Conservation (phyloP, 2,329 filamentous ascomycete species). For the Phaeosphaeriaceae sp. region DNA sequence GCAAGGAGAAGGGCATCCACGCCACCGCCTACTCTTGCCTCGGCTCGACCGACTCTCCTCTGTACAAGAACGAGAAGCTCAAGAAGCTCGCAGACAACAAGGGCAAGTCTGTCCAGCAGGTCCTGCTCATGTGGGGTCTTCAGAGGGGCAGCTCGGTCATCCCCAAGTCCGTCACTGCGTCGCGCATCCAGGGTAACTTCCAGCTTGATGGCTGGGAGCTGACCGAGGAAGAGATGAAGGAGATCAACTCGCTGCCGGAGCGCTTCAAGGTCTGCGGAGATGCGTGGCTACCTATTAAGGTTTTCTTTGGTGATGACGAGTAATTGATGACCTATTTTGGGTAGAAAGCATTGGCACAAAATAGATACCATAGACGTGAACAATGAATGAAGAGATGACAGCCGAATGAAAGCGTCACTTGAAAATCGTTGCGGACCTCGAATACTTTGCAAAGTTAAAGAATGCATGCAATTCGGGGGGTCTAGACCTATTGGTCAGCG, state of each 20-base stretch:
- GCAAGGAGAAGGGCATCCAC: constrained; percentile 76
- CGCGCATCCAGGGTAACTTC: constrained; percentile 78
- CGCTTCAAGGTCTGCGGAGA: constrained; percentile 79
- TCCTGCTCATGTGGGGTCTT: constrained; percentile 80
- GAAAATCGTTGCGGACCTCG: neutral
- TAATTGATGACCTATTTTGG: constrained; percentile 44
- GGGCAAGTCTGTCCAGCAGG: constrained; percentile 75
- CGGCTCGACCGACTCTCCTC: constrained; percentile 72
- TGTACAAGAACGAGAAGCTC: constrained; percentile 71
- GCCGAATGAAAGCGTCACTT: neutral
- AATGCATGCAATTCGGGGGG: too few relatives aligned
- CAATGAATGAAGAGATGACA: neutral
- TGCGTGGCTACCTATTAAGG: constrained; percentile 74
- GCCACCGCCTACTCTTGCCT: constrained; percentile 77
- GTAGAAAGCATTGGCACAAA: neutral
- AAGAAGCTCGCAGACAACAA: constrained; percentile 68
- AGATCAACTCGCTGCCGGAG: constrained; percentile 71
- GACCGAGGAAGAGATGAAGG: constrained; percentile 73
- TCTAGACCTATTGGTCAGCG: neutral
- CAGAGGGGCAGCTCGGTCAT: constrained; percentile 84
- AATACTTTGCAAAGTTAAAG: too few relatives aligned
- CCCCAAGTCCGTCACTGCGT: constrained; percentile 79
- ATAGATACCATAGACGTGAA: neutral
- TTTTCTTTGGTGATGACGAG: constrained; percentile 86
- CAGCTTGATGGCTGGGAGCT: constrained; percentile 76